Conservation (phyloP, 1,284 basidiomycete species). For the Bjerkandera adusta region DNA sequence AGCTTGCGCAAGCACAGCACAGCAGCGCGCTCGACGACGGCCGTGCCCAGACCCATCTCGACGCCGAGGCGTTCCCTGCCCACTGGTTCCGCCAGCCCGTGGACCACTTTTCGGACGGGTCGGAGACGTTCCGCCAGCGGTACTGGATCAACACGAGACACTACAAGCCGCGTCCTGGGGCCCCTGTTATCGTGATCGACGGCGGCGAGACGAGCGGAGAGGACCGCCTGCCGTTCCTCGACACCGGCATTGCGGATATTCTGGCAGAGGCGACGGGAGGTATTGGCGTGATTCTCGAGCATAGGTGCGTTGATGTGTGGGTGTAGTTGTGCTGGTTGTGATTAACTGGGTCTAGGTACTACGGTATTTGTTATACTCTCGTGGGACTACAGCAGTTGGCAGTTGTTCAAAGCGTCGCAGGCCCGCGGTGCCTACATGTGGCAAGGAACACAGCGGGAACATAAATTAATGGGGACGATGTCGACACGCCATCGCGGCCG, state of each 20-base stretch:
- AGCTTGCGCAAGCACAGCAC: slow-evolving; percentile 7
- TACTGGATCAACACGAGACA: slow-evolving; percentile 91
- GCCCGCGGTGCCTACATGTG: too few species aligned
- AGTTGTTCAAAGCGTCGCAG: too few species aligned
- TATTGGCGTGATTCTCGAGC: slow-evolving; percentile 87
- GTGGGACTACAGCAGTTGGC: too few species aligned
- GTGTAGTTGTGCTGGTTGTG: neutral
- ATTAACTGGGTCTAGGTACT: slow-evolving; percentile 41
- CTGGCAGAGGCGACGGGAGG: slow-evolving; percentile 83
- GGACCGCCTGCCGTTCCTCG: slow-evolving; percentile 67
- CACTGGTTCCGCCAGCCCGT: slow-evolving; percentile 83
- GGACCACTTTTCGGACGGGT: slow-evolving; percentile 67
- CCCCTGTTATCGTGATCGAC: slow-evolving; percentile 80
- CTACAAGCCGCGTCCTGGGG: slow-evolving; percentile 69
- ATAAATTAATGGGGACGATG: too few species aligned
- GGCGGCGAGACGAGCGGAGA: slow-evolving; percentile 84
- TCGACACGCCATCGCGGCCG: too few species aligned
- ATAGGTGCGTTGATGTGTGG: slow-evolving; percentile 49
- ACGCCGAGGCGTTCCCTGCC: slow-evolving; percentile 39
- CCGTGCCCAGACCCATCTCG: neutral
- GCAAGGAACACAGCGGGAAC: too few species aligned
- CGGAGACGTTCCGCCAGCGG: slow-evolving; percentile 64
- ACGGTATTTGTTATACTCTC: slow-evolving; percentile 63
- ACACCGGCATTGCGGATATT: slow-evolving; percentile 86
- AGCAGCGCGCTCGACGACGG: neutral